Evolutionary conservation across 352 stramenopile genomes (phyloP).

Genomic region (Phytophthora fragariae): DNA sequence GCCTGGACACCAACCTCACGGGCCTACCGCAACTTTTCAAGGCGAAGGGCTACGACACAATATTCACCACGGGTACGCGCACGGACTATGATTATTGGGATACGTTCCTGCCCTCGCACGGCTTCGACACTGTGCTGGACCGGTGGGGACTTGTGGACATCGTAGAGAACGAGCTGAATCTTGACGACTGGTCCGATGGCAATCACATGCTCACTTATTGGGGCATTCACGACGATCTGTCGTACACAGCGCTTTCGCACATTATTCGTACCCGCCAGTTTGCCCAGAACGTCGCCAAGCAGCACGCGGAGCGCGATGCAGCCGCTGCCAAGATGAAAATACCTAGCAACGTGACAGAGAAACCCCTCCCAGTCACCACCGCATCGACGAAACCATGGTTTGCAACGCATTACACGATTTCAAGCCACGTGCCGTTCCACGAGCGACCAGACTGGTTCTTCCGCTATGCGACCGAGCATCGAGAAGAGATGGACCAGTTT

Average conservation of each 20-base stretch:
- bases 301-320: constrained; percentile 24
- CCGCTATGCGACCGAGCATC: constrained; percentile 35
- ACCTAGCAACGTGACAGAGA: constrained; percentile 16
- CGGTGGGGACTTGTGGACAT: constrained; percentile 55
- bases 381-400: constrained; percentile 58
- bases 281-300: constrained; percentile 36
- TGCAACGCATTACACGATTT: constrained; percentile 76
- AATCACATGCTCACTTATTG: constrained; percentile 72
- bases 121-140: constrained; percentile 62
- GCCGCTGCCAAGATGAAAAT: constrained; percentile 16
- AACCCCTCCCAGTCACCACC: constrained; percentile 22
- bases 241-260: constrained; percentile 62
- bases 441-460: constrained; percentile 70
- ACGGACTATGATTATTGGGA: constrained; percentile 73
- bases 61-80: constrained; percentile 70
- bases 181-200: constrained; percentile 58
- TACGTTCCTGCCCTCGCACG: constrained; percentile 59
- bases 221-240: constrained; percentile 76
- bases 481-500: constrained; percentile 50
- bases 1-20: constrained; percentile 43
- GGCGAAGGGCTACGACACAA: constrained; percentile 64
- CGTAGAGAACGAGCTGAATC: constrained; percentile 51
- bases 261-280: constrained; percentile 48
- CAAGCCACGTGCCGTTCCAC: constrained; percentile 74
- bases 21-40: constrained; percentile 68